Conservation (phyloP, 768 basidiomycete genomes). For the Mycena alexandri region DNA sequence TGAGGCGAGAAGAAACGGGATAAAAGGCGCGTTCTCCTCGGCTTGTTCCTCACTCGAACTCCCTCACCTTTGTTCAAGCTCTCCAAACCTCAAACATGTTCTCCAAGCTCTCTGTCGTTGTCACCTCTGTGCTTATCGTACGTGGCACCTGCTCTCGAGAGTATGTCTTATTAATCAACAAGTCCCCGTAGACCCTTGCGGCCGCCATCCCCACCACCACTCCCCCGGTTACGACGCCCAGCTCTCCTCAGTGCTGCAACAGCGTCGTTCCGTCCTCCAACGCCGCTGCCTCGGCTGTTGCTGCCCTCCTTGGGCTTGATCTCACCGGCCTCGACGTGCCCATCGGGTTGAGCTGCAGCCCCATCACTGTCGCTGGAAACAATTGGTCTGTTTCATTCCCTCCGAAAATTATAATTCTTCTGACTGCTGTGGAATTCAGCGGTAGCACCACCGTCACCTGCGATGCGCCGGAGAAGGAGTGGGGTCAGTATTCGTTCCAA, state of each 20-base stretch:
- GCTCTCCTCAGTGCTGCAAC: conserved; percentile 1
- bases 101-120: too few relatives aligned
- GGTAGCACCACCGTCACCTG: conserved; percentile 22
- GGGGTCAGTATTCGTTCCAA: background rate
- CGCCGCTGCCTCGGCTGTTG: conserved; percentile 23
- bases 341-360: conserved; percentile 29
- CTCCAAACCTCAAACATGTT: too few relatives aligned
- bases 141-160: too few relatives aligned
- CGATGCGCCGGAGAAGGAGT: conserved; percentile 15
- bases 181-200: too few relatives aligned
- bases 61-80: too few relatives aligned
- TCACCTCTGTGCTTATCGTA: too few relatives aligned
- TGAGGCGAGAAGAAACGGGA: too few relatives aligned
- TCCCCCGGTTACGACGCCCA: too few relatives aligned
- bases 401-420: background rate
- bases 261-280: conserved; percentile 17
- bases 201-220: too few relatives aligned
- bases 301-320: conserved; percentile 26
- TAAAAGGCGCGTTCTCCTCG: too few relatives aligned
- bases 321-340: conserved; percentile 26
- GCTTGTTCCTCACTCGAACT: too few relatives aligned
- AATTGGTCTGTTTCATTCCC: conserved; percentile 6
- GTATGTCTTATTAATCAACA: too few relatives aligned
- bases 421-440: background rate
- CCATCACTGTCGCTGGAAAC: conserved; percentile 29